Evolutionary conservation across 2,329 filamentous ascomycete species (phyloP).

Genomic region (Diplodia intermedia): DNA sequence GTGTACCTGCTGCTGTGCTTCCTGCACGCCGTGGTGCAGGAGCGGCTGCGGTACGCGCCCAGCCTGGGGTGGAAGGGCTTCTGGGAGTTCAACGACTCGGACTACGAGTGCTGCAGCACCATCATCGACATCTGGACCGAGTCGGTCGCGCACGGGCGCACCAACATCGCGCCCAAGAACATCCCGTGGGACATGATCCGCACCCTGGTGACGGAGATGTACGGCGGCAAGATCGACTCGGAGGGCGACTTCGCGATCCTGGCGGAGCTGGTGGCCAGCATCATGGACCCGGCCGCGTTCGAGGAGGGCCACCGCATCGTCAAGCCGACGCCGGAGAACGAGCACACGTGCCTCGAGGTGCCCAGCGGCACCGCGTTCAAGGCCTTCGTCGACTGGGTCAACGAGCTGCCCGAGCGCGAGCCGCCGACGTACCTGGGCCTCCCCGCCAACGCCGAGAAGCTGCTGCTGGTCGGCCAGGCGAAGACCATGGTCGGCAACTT

Average conservation of each 20-base stretch:
- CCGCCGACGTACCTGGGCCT: constrained; percentile 94
- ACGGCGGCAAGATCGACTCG: constrained; percentile 97
- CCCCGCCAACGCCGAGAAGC: constrained; percentile 94
- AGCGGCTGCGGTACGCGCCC: constrained; percentile 91
- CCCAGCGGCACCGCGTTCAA: constrained; percentile 81
- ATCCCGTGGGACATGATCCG: constrained; percentile 97
- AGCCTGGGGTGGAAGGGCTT: constrained; percentile 97
- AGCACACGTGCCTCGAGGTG: constrained; percentile 65
- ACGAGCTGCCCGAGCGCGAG: constrained; percentile 89
- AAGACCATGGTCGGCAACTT: constrained; percentile 83
- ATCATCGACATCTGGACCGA: constrained; percentile 97
- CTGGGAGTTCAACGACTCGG: constrained; percentile 99
- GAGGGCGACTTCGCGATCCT: constrained; percentile 81
- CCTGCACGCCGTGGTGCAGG: constrained; percentile 93
- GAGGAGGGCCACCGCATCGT: constrained; percentile 92
- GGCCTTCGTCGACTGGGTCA: constrained; percentile 91
- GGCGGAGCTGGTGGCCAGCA: constrained; percentile 72
- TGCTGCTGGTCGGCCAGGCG: constrained; percentile 87
- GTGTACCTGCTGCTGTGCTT: constrained; percentile 92
- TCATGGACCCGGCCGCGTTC: constrained; percentile 87
- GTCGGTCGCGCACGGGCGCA: constrained; percentile 78
- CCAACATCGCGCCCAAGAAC: constrained; percentile 90
- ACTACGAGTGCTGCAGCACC: constrained; percentile 96
- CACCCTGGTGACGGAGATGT: constrained; percentile 89
- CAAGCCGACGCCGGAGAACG: constrained; percentile 56